Conservation (phyloP, 108 stramenopile species). For the Licmophora abbreviata region DNA sequence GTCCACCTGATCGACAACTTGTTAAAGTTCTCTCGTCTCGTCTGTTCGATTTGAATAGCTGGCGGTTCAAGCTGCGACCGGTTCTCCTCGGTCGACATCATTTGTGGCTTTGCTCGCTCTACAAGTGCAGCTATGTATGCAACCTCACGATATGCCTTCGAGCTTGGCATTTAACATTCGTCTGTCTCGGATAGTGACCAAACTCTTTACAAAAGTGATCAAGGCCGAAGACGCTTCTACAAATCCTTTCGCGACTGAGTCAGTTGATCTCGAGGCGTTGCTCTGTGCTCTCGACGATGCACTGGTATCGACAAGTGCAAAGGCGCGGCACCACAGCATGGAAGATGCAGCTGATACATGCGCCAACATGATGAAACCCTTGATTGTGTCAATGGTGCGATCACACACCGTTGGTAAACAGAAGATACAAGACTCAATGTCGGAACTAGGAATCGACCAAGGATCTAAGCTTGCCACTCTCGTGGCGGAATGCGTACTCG, state of each 20-base stretch:
- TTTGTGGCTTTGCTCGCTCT: constrained; percentile 49
- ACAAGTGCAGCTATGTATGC: constrained; percentile 44
- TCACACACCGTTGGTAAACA: too few relatives aligned
- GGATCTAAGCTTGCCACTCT: too few relatives aligned
- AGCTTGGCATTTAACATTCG: constrained; percentile 34
- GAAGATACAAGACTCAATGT: too few relatives aligned
- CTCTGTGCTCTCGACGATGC: constrained; percentile 37
- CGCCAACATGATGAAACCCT: too few relatives aligned
- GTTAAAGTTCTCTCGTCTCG: too few relatives aligned
- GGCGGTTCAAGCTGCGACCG: constrained; percentile 54
- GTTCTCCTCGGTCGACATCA: constrained; percentile 28
- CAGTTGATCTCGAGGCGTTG: constrained; percentile 49
- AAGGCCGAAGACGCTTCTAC: constrained; percentile 49
- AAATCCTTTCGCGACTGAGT: constrained; percentile 20
- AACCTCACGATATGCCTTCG: neutral
- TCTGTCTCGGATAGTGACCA: constrained; percentile 53
- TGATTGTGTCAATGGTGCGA: constrained; percentile 7
- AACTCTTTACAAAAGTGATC: constrained; percentile 52
- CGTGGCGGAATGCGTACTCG: too few relatives aligned
- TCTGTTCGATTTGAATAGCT: constrained; percentile 19
- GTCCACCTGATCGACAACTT: neutral
- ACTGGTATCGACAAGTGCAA: constrained; percentile 2
- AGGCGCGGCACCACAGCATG: neutral
- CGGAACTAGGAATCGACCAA: too few relatives aligned
- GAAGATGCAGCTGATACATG: too few relatives aligned